Conservation (phyloP, 345 rosid species). For the Eutrema japonicum region DNA sequence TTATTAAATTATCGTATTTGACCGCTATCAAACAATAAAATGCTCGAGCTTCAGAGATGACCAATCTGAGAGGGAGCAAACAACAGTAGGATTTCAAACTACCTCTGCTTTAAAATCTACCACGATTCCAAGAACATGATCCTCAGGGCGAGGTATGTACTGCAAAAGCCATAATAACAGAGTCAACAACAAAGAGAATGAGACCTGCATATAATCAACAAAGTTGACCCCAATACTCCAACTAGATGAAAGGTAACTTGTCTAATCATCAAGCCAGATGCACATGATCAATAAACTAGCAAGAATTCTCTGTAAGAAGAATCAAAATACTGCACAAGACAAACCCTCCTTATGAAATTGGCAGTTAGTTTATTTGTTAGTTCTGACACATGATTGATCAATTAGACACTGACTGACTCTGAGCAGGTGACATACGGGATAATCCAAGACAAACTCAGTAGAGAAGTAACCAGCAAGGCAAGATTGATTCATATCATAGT, state of each 20-base stretch:
- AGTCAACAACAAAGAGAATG: constrained; percentile 30
- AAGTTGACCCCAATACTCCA: neutral
- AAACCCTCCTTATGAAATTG: neutral
- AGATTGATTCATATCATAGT: constrained; percentile 1
- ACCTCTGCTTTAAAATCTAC: constrained; percentile 80
- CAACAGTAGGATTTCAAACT: neutral
- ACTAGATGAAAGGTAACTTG: neutral
- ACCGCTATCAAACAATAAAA: neutral
- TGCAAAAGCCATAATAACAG: constrained; percentile 44
- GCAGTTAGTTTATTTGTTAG: neutral
- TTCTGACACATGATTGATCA: neutral
- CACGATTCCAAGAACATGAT: constrained; percentile 79
- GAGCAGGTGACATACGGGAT: neutral
- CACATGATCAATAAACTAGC: neutral
- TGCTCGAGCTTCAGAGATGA: neutral
- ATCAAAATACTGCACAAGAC: neutral
- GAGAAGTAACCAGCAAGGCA: neutral
- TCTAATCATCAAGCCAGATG: neutral
- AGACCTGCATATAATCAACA: constrained; percentile 18
- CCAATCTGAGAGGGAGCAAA: too few relatives aligned
- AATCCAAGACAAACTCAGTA: neutral
- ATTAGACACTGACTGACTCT: too few relatives aligned
- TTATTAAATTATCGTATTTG: neutral
- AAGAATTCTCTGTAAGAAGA: too few relatives aligned
- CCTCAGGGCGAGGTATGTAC: constrained; percentile 77